phyloP scores from a whole-genome alignment of 2,329 filamentous ascomycete species.

The Cercospora canescens region DNA sequence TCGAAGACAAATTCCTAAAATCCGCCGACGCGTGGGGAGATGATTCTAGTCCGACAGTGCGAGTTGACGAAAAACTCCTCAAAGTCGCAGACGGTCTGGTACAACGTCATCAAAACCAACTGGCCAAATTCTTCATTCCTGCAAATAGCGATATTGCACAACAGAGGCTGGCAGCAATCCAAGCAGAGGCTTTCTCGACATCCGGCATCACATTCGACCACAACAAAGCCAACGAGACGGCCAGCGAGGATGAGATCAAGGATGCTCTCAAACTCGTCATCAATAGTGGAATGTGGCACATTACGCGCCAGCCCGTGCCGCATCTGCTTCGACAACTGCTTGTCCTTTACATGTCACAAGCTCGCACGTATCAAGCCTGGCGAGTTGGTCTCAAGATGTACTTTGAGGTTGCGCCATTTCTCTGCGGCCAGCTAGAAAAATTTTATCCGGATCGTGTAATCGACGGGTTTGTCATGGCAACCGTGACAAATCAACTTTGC shows the following conservation, averaged over 20 bases:
- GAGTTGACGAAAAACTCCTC: conserved; percentile 26
- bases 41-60: conserved; percentile 26
- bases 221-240: conserved; percentile 27
- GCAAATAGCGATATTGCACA: conserved; percentile 22
- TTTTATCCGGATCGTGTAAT: conserved; percentile 58
- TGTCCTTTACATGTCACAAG: conserved; percentile 46
- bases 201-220: conserved; percentile 27
- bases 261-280: conserved; percentile 31
- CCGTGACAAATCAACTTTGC: conserved; percentile 25
- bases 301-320: conserved; percentile 56
- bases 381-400: conserved; percentile 54
- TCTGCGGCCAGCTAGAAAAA: conserved; percentile 39
- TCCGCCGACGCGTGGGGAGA: conserved; percentile 4
- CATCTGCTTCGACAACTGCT: conserved; percentile 56
- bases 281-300: conserved; percentile 45
- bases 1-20: conserved; percentile 45
- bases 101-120: conserved; percentile 25
- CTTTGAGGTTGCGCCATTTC: conserved; percentile 51
- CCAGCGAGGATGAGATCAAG: conserved; percentile 28
- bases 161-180: conserved; percentile 26
- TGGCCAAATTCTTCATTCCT: conserved; percentile 22
- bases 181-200: conserved; percentile 31
- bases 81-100: conserved; percentile 25
- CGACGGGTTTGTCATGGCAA: conserved; percentile 40
- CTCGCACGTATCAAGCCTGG: conserved; percentile 50